Percentiles rank a stretch among this genome's conserved stretches.
These are phyloP conservation scores for Clarireedia paspali DNA, from an alignment of 2,329 filamentous ascomycete species.

Conservation along the genomic window DNA sequence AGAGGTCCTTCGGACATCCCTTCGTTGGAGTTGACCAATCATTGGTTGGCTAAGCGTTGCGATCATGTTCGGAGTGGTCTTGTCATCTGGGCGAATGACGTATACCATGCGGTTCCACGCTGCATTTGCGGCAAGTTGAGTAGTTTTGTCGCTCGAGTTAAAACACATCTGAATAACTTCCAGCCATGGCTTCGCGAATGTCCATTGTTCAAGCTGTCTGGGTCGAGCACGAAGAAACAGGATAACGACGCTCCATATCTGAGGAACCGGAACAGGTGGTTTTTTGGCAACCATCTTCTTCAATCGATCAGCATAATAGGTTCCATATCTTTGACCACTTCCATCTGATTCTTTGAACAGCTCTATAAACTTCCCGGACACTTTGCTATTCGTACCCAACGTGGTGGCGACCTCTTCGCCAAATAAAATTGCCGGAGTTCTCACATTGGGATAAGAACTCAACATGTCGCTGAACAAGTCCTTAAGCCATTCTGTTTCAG, in stretches of 20 bases:
- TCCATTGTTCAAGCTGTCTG: constrained; percentile 57
- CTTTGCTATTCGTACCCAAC: constrained; percentile 60
- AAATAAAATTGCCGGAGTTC: constrained; percentile 64
- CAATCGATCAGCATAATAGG: constrained; percentile 61
- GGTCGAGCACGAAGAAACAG: constrained; percentile 62
- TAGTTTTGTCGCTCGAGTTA: constrained; percentile 65
- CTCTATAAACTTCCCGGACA: constrained; percentile 60
- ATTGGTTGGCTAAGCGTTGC: constrained; percentile 64
- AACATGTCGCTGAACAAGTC: constrained; percentile 78
- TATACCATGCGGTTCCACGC: constrained; percentile 85
- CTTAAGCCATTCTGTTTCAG: constrained; percentile 70
- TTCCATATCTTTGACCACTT: constrained; percentile 47
- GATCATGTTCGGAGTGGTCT: constrained; percentile 45
- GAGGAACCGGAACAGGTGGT: constrained; percentile 62
- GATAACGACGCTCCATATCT: constrained; percentile 81
- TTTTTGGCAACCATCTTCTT: constrained; percentile 59
- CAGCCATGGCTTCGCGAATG: constrained; percentile 67
- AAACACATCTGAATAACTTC: constrained; percentile 75
- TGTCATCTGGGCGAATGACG: constrained; percentile 56
- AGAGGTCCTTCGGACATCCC: constrained; percentile 40
- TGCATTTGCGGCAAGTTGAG: constrained; percentile 68
- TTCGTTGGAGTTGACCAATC: constrained; percentile 59
- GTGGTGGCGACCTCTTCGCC: constrained; percentile 63
- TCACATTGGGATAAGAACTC: constrained; percentile 69
- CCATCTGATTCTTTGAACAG: constrained; percentile 42